Evolutionary conservation across 768 basidiomycete species (phyloP), one percentile per base, ranked within the genome.

Genomic region (Termitomyces sp.): DNA sequence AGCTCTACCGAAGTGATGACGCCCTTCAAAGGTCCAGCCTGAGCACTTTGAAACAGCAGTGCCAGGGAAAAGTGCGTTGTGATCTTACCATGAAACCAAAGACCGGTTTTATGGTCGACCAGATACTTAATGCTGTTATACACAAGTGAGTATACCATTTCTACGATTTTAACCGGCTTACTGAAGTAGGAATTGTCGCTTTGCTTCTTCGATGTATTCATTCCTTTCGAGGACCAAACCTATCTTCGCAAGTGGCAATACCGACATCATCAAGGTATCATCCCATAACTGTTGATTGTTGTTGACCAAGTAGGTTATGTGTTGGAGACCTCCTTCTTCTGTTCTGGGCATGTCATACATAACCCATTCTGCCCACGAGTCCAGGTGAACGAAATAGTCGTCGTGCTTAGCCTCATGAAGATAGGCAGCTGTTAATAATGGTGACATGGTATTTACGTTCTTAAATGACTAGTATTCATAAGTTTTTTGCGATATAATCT

Each of bases 371-470:
- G 75, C 81, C 81, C 81, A 82, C 7, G 76, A 74, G 54, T 77
- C 74, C 12, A 79, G 67, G 58, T 78, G 74, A 7, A 69, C 70
- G n/a, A 46, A 55, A 65, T 74, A 78, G 52, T 76, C 67, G 7
- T 61, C 73, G 13, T 67, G 63, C 49, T 70, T 67, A 30, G 66
- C 67, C 60, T 77, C 71, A 58, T 79, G 76, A n/a, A 78, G 67
- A 61, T 75, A 75, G 18, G 78, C 76, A 8, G 74, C 75, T 27
- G 78, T 78, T 9, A 81, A 63, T 44, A 85, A 71, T 0, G 81
- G 78, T 4, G 81, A 76, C 79, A 83, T 81, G 18, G 81, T 83
- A 68, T 83, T 84, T 58, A 83, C 80, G 64, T 84, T 83, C 76
- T 83, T 39, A 16, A 51, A 49, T 16, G 18, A 24, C 16, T 22